Evolutionary conservation across 1,284 basidiomycete species (phyloP).

Genomic region (Erythrobasidium hasegawianum): DNA sequence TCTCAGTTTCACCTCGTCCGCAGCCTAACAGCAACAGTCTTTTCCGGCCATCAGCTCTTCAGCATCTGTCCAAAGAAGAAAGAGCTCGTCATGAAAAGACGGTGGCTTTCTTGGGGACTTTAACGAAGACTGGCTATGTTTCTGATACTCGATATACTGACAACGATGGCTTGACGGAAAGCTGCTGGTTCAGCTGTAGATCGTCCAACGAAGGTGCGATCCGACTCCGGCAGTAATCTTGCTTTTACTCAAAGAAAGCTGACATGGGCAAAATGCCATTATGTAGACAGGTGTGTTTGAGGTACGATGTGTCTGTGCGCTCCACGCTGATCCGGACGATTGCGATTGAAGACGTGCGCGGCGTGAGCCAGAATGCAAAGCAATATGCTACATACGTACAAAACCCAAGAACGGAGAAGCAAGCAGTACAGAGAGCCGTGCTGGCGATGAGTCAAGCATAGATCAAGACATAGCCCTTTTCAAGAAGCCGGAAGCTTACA

Average conservation of each 20-base stretch:
- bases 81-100: background rate
- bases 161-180: conserved; percentile 20
- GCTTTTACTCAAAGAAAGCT: background rate
- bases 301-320: too few relatives aligned
- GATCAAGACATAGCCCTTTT: background rate
- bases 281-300: too few relatives aligned
- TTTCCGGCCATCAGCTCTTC: too few relatives aligned
- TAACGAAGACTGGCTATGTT: conserved; percentile 15
- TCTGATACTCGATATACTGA: conserved; percentile 4
- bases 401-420: conserved; percentile 15
- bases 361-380: conserved; percentile 24
- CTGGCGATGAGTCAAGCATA: too few relatives aligned
- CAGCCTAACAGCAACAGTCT: too few relatives aligned
- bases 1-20: too few relatives aligned
- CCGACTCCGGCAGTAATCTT: background rate
- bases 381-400: conserved; percentile 28
- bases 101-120: background rate
- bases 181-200: conserved; percentile 21
- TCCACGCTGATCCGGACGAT: too few relatives aligned
- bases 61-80: background rate
- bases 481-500: conserved; percentile 5
- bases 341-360: too few relatives aligned
- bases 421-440: background rate
- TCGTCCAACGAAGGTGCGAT: background rate
- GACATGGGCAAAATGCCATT: too few relatives aligned